Conservation (phyloP, 495 filamentous ascomycete genomes). For the Aspergillus wentii region DNA sequence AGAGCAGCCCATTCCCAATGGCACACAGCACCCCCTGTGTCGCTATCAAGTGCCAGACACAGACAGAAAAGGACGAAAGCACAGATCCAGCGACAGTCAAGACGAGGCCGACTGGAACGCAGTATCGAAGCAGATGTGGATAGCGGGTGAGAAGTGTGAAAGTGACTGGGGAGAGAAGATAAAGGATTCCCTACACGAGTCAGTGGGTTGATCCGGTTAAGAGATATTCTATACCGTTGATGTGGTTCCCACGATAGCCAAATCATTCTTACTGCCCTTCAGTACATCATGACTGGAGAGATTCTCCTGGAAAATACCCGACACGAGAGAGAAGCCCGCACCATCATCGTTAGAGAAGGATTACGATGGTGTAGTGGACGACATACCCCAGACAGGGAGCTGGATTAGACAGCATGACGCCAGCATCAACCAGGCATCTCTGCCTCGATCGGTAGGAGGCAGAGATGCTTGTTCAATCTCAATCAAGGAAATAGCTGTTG, state of each 20-base stretch:
- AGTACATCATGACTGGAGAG: conserved; percentile 32
- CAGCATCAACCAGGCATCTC: conserved; percentile 60
- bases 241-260: conserved; percentile 51
- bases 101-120: conserved; percentile 35
- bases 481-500: too few relatives aligned
- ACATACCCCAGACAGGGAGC: conserved; percentile 58
- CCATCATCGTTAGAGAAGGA: not conserved
- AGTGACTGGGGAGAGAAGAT: conserved; percentile 49
- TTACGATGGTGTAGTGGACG: too few relatives aligned
- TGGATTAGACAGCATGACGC: conserved; percentile 58
- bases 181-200: conserved; percentile 45
- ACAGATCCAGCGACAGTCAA: conserved; percentile 33
- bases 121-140: conserved; percentile 36
- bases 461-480: conserved; percentile 36
- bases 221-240: conserved; percentile 25
- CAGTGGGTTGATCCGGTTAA: conserved; percentile 15
- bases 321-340: conserved; percentile 45
- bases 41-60: conserved; percentile 47
- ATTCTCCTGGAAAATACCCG: conserved; percentile 48
- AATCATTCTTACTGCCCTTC: conserved; percentile 25
- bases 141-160: conserved; percentile 46
- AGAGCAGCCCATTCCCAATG: conserved; percentile 46
- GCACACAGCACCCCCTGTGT: conserved; percentile 54
- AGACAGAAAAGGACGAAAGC: conserved; percentile 46
- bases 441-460: conserved; percentile 56